Evolutionary conservation across 495 filamentous ascomycete genomes (phyloP), one percentile per base, ranked within the genome.

Genomic region (Tuber brumale): DNA sequence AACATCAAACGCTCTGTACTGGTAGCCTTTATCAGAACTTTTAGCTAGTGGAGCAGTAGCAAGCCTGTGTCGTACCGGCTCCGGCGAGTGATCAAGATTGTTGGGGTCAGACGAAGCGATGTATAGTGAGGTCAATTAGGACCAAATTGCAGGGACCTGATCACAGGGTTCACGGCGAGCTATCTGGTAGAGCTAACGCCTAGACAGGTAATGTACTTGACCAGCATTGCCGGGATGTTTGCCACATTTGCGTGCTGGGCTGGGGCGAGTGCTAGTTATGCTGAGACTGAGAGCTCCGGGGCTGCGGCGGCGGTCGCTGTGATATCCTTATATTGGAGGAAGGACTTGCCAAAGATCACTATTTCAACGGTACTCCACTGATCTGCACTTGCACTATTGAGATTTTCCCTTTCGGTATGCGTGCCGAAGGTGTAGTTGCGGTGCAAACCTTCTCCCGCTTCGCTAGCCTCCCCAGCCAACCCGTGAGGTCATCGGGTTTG

Each of bases 401-500:
- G 75, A 80, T 91, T 10, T 91, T 89, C 85, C 89, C 90, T 19
- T 91, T 87, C 81, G 84, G 86, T 7, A 86, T 88, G 77, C 86
- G 90, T 39, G 88, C 88, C 35, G 85, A 88, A 37, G 89, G 90
- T 77, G 87, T 90, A 74, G 86, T 88, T 21, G 85, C 89, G 71
- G 89, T 90, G 83, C 89, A 91, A 85, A 87, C 89, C 70, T 91
- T 88, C 77, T 87, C 87, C 72, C 85, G 87, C 44, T 84, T 85
- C 2, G 86, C 88, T 37, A 70, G 83, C 76, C 89, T 90, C 83
- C 90, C 90, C 80, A 89, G 89, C 72, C 89, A 87, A 2, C 90
- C 89, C 78, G 89, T 90, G 74, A 91, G 91, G 81, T 89, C 3
- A 86, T 92, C 48, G 90, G 88, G 43, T 83, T 91, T 35, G 84